Conservation (phyloP, 805 yeast species). For the Grigorovia humatica region DNA sequence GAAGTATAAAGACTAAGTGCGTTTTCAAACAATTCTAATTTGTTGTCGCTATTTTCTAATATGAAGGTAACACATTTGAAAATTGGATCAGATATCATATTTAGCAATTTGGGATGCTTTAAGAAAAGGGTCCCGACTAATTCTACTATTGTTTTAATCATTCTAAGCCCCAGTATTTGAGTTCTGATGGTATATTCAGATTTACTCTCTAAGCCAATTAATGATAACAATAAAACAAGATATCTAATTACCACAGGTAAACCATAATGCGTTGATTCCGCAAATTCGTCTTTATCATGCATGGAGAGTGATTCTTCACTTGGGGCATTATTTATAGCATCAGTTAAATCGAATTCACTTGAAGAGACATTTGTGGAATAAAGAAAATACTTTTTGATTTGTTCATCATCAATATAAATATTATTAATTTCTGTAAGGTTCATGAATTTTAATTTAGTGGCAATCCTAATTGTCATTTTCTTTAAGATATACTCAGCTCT, state of each 20-base stretch:
- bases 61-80: conserved; percentile 77
- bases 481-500: conserved; percentile 80
- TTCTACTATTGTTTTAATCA: conserved; percentile 72
- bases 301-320: background rate
- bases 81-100: conserved; percentile 63
- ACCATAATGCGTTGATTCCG: conserved; percentile 44
- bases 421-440: conserved; percentile 6
- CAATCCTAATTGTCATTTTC: conserved; percentile 57
- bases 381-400: conserved; percentile 2
- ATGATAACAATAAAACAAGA: conserved; percentile 61
- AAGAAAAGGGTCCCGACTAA: conserved; percentile 57
- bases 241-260: conserved; percentile 67
- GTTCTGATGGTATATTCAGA: conserved; percentile 57
- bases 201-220: conserved; percentile 73
- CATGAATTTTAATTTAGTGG: conserved; percentile 44
- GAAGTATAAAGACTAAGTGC: conserved; percentile 69
- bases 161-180: conserved; percentile 58
- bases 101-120: conserved; percentile 53
- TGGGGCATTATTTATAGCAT: background rate
- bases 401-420: conserved; percentile 15
- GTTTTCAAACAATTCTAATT: conserved; percentile 59
- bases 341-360: conserved; percentile 6
- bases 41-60: conserved; percentile 52
- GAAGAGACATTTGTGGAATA: background rate
- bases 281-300: background rate